phyloP scores from a whole-genome alignment of 371 early-diverging fungal species.

The Capniomyces stellatus region DNA sequence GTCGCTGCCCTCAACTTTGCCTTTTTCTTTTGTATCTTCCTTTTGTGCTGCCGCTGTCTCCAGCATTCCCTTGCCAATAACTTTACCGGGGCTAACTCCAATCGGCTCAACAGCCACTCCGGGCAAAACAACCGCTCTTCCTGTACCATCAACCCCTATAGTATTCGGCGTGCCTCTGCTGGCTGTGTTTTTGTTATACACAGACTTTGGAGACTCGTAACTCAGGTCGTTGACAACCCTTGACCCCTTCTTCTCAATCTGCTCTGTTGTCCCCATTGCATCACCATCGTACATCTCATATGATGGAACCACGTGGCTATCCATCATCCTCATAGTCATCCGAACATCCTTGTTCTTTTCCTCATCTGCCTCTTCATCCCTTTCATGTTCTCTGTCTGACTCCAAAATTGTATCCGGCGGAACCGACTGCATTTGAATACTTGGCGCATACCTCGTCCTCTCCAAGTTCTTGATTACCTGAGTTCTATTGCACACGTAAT shows the following conservation, averaged over 20 bases:
- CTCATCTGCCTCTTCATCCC: conserved; percentile 19
- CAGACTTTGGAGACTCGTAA: too few species aligned
- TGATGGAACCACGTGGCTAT: conserved; percentile 20
- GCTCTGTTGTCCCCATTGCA: conserved; percentile 21
- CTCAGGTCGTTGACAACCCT: too few species aligned
- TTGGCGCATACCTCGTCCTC: conserved; percentile 24
- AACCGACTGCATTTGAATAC: conserved; percentile 28
- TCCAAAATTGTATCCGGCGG: conserved; percentile 10
- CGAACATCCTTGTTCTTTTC: conserved; percentile 16
- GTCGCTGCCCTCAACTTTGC: too few species aligned
- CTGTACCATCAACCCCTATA: too few species aligned
- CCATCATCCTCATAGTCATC: conserved; percentile 17
- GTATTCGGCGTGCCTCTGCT: too few species aligned
- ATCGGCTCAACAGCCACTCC: too few species aligned
- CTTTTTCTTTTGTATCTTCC: too few species aligned
- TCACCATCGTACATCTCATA: conserved; percentile 24
- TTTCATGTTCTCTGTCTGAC: conserved; percentile 12
- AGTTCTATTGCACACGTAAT: conserved; percentile 3
- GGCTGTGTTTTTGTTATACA: too few species aligned
- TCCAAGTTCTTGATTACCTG: conserved; percentile 25
- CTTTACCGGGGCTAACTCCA: too few species aligned
- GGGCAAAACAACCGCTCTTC: too few species aligned
- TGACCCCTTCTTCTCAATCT: conserved; percentile 24
- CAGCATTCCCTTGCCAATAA: too few species aligned
- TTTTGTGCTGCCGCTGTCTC: too few species aligned